Evolutionary conservation across 2,329 filamentous ascomycete genomes (phyloP).

Genomic region (Pseudofabraea citricarpa): DNA sequence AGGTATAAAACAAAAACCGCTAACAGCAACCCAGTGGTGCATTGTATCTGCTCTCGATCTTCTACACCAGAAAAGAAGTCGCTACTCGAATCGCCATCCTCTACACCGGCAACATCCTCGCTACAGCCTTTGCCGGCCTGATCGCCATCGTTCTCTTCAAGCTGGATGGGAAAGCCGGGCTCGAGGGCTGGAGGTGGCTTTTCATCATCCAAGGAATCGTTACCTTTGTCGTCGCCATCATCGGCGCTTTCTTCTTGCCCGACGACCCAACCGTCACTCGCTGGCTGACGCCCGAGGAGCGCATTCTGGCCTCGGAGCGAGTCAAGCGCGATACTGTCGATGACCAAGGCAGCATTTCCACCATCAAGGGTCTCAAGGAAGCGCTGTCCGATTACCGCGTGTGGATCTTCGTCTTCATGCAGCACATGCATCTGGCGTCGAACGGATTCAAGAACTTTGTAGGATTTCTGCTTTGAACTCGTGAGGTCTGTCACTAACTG

Average conservation of each 20-base stretch:
- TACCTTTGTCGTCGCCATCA: slow-evolving; percentile 9
- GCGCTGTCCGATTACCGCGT: slow-evolving; percentile 18
- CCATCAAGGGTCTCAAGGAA: slow-evolving; percentile 1
- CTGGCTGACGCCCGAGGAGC: slow-evolving; percentile 15
- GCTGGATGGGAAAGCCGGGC: slow-evolving; percentile 30
- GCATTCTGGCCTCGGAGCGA: slow-evolving; percentile 5
- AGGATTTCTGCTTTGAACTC: neutral
- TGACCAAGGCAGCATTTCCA: neutral
- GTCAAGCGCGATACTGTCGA: neutral
- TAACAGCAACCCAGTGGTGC: slow-evolving; percentile 42
- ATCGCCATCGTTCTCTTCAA: slow-evolving; percentile 31
- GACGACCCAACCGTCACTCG: slow-evolving; percentile 37
- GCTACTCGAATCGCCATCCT: slow-evolving; percentile 29
- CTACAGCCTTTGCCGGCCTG: slow-evolving; percentile 32
- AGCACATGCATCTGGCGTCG: slow-evolving; percentile 38
- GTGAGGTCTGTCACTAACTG: neutral
- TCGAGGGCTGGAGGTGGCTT: slow-evolving; percentile 38
- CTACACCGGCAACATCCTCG: slow-evolving; percentile 32
- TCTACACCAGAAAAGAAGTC: slow-evolving; percentile 40
- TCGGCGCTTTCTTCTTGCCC: slow-evolving; percentile 34
- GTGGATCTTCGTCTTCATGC: slow-evolving; percentile 37
- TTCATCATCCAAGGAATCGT: slow-evolving; percentile 32
- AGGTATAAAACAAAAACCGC: no score
- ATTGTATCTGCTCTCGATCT: slow-evolving; percentile 39
- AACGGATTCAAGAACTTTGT: slow-evolving; percentile 35